Conservation (phyloP, 495 filamentous ascomycete genomes). For the Lophiotrema nucula region DNA sequence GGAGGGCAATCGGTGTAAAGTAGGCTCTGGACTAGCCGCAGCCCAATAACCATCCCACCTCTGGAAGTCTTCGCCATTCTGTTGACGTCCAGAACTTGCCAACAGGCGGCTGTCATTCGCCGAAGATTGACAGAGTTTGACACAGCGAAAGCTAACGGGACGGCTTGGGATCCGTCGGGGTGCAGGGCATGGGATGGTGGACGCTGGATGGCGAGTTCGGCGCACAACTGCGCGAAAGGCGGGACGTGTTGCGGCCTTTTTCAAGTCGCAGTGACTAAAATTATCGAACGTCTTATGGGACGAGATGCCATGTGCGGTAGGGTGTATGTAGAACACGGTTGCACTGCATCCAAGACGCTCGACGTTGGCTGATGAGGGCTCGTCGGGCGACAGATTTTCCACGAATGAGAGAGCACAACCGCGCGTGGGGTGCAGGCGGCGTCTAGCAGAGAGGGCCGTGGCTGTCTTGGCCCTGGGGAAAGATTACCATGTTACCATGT, state of each 20-base stretch:
- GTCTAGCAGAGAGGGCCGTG: background rate
- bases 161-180: background rate
- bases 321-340: constrained; percentile 21
- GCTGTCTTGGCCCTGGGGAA: constrained; percentile 22
- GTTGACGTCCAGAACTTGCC: constrained; percentile 7
- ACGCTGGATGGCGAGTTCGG: constrained; percentile 3
- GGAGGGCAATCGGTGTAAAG: constrained; percentile 30
- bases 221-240: constrained; percentile 19
- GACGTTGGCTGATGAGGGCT: background rate
- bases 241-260: constrained; percentile 33
- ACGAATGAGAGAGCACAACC: background rate
- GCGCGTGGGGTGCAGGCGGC: constrained; percentile 18
- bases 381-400: constrained; percentile 14
- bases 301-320: constrained; percentile 12
- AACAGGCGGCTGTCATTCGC: constrained; percentile 15
- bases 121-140: constrained; percentile 12
- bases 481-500: background rate
- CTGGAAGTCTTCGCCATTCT: constrained; percentile 7
- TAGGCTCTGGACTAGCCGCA: constrained; percentile 29
- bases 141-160: constrained; percentile 2
- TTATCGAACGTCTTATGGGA: constrained; percentile 7
- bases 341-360: constrained; percentile 11
- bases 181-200: constrained; percentile 14
- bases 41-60: constrained; percentile 26
- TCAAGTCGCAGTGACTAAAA: constrained; percentile 27